Evolutionary conservation across 495 filamentous ascomycete genomes (phyloP), one percentile per base, ranked within the genome.

Genomic region (Aspergillus coremiiformis): DNA sequence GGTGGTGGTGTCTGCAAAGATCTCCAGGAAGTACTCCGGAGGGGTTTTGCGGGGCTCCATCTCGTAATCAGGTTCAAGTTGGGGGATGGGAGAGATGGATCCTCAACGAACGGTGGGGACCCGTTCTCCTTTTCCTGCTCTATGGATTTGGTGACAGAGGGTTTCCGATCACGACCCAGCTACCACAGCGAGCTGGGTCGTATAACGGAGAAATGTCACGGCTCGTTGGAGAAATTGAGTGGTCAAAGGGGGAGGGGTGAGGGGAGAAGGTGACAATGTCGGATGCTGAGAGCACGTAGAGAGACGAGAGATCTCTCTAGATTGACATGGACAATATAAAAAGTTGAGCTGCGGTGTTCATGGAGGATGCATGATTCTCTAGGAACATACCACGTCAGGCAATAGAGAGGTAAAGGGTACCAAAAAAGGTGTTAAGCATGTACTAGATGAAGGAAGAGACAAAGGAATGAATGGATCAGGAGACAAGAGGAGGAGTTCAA

Each of bases 11-110:
- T 91, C 88, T 53, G 86, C 84, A 66, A 91, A 87, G 58, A 89
- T 84, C 68, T 92, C 87, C 65, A 92, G 77, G 54, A 85, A 84
- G 72, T 89, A 91, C 66, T 91, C 86, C 59, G 86, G 87, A 62
- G 86, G 82, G 62, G 76, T 77, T 69, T 72, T 74, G 64, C 75
- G 77, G 68, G 74, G 75, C 58, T 81, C 78, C 78, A 81, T 81
- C 14, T 1, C 33, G 30, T 41, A n/a, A 19, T 24, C 24, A 24
- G 26, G 43, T 23, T 51, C 15, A 35, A n/a, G 22, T 8, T 32
- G 47, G 30, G 47, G 32, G 19, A 27, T 9, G 43, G 39, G 32
- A 41, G 56, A 44, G 35, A 50, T 24, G 39, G 12, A 35, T 35
- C 32, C n/a, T 21, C 15, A 39, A 41, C 32, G 22, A 33, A 30